Evolutionary conservation across 192 early-diverging fungal genomes (phyloP), one percentile per base, ranked within the genome.

Genomic region (Backusella psychrophila): DNA sequence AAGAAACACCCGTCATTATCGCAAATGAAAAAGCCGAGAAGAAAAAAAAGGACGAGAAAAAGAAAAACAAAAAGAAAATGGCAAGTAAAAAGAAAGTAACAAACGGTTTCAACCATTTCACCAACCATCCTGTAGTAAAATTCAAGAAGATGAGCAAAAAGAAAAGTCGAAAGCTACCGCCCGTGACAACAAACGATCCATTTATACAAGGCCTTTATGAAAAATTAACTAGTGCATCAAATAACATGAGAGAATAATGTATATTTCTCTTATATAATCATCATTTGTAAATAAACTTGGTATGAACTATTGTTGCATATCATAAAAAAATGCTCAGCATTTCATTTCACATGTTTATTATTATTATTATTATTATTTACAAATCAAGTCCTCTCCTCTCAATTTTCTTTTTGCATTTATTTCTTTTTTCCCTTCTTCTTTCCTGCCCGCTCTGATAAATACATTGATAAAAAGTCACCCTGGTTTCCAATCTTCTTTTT

Each of bases 391-490:
- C 0, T 44, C 3, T 6, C 33, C 33, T 33, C 33, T 33, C 33
- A 33, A 33, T 49, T 7, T 49, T 49, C 1, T 49, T 49, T 49
- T n/a, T 12, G 38, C 38, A 39, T 49, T n/a, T 49, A 49, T 38
- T 79, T 42, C 8, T 70, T 70, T n/a, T 70, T 67, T 17, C 35
- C 86, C 26, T 85, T 85, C 77, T 84, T 86, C 74, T 85, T 86
- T 23, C 65, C 71, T 4, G 83, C 80, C 11, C 87, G 69, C 66
- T 88, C 85, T 15, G 77, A 80, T 67, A 88, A 75, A 74, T 86
- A 88, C 77, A 79, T 85, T 5, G 83, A 85, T 59, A 88, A 78
- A 38, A 88, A 88, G 26, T 88, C 87, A 15, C 81, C 79, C 8
- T 78, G 75, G 4, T 72, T 34, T 31, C 81, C 82, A 74, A 84